These are phyloP conservation scores for Tetrapisispora phaffii DNA, from an alignment of 805 yeast genomes.

Conservation along the genomic window DNA sequence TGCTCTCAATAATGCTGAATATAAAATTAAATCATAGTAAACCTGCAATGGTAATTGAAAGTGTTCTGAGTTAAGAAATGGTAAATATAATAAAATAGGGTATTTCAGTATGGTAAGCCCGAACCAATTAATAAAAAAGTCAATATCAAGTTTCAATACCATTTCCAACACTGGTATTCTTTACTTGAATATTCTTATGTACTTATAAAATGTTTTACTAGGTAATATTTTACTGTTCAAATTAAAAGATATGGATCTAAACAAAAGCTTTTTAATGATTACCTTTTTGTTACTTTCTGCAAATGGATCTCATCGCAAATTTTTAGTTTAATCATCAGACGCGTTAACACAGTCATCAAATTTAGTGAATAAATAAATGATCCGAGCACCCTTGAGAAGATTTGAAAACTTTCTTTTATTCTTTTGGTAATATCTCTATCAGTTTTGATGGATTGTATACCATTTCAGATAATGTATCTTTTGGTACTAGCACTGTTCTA, in stretches of 20 bases:
- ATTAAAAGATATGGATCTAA: too few relatives aligned
- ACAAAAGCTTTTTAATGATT: too few relatives aligned
- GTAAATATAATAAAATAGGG: conserved; percentile 11
- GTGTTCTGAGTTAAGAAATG: conserved; percentile 2
- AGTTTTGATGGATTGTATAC: conserved; percentile 34
- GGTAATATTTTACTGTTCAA: neutral
- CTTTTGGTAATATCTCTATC: neutral
- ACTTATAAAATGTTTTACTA: neutral
- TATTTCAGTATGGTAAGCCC: conserved; percentile 14
- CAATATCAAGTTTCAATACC: conserved; percentile 10
- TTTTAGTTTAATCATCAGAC: too few relatives aligned
- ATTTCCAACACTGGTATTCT: neutral
- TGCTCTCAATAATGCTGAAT: conserved; percentile 7
- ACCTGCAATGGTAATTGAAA: conserved; percentile 2
- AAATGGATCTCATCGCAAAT: too few relatives aligned
- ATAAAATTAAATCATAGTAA: neutral
- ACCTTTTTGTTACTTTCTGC: too few relatives aligned
- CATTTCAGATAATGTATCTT: conserved; percentile 43
- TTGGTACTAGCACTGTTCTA: conserved; percentile 37
- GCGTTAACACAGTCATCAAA: too few relatives aligned
- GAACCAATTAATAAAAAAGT: conserved; percentile 9
- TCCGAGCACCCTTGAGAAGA: too few relatives aligned
- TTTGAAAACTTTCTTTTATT: too few relatives aligned
- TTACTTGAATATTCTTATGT: neutral
- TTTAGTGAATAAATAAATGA: too few relatives aligned